Base-by-base conservation (phyloP, 352 stramenopile genomes). In the Phytophthora constricta region DNA sequence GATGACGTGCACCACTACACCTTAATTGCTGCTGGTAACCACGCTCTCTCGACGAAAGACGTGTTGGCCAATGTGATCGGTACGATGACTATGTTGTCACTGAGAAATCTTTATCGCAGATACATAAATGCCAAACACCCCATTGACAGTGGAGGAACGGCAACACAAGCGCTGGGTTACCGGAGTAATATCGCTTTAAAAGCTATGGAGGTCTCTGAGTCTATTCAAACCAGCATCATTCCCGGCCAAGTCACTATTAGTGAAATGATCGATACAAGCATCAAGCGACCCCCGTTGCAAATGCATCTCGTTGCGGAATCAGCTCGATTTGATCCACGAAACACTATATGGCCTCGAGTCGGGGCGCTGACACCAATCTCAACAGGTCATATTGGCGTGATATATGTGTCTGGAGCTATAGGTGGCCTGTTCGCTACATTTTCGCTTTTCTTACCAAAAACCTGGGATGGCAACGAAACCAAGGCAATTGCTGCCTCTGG, bases 1-100 rank as follows among this genome's bases (percentile, higher is more conserved):
- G 51, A 48, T 19, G 33, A 39, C 3, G 50, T 61, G 0, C 56
- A 66, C 3, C 57, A 71, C 33, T 62, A 55, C 26, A 9, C n/a
- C 4, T 28, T 71, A 7, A 17, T 62, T 8, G 54, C n/a, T 19
- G 25, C 64, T 48, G 22, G 28, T 4, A 37, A 27, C 2, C 57
- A 45, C 4, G 39, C 42, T 4, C 27, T 72, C 22, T 62, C 57
- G 5, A 72, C 57, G 4, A 72, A 72, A 53, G 64, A 72, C 10
- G 22, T 67, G 31, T n/a, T 72, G 16, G 34, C 16, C 3, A 72
- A 72, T 27, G 37, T 25, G 4, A 28, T 62, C 3, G 64, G 42
- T 19, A 72, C 64, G 2, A 62, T 72, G 56, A 46, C 45, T 1
- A 72, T 60, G 41, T 19, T 72, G 37, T 48, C 39, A 5, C 25